These are phyloP conservation scores for Sporisorium exsertum DNA, from an alignment of 1,284 basidiomycete genomes.

Conservation along the genomic window DNA sequence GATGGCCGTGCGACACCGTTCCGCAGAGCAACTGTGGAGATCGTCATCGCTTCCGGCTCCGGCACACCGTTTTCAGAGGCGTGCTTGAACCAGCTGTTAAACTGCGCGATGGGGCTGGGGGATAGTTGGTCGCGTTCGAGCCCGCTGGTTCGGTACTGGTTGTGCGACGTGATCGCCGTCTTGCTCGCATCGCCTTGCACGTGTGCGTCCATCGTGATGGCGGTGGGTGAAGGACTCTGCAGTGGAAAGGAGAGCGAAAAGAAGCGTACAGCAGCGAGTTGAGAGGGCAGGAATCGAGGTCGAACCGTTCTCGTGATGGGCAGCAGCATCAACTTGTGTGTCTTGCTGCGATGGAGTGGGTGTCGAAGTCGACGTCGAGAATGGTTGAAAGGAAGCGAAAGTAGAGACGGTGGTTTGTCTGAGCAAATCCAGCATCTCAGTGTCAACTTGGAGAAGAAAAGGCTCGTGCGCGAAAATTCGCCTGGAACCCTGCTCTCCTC, in stretches of 20 bases:
- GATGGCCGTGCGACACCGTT: slow-evolving; percentile 74
- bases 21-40: slow-evolving; percentile 54
- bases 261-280: background rate
- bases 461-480: slow-evolving; percentile 12
- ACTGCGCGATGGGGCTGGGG: slow-evolving; percentile 59
- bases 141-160: slow-evolving; percentile 64
- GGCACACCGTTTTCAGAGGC: slow-evolving; percentile 54
- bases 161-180: slow-evolving; percentile 60
- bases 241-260: background rate
- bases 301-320: background rate
- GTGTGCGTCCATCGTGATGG: slow-evolving; percentile 30
- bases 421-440: slow-evolving; percentile 20
- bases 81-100: slow-evolving; percentile 63
- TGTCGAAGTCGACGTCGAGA: background rate
- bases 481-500: background rate
- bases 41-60: slow-evolving; percentile 67
- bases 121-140: slow-evolving; percentile 47
- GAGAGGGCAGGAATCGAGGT: background rate
- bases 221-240: background rate
- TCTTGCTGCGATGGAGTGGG: background rate
- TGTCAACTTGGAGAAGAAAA: too few species aligned
- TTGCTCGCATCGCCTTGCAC: slow-evolving; percentile 14
- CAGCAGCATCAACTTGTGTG: slow-evolving; percentile 14
- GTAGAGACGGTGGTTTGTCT: slow-evolving; percentile 1
- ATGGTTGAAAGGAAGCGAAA: background rate